A percentile compares a stretch with the other conserved stretches of the same genome.
phyloP scores from a whole-genome alignment of 345 rosid genomes.

The Lepidium africanum region DNA sequence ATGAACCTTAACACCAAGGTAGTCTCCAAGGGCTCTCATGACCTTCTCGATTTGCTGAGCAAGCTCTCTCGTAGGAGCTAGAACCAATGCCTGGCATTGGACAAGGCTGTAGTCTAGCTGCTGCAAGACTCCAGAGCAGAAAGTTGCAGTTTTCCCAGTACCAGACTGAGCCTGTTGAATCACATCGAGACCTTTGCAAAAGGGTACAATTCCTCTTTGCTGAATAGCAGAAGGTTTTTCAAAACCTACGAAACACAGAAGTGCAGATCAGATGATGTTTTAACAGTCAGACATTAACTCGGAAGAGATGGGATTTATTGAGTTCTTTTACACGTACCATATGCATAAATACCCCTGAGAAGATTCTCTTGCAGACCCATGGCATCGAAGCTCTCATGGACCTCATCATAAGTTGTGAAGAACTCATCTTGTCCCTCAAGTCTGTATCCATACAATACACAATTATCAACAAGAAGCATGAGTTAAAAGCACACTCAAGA shows the following conservation, averaged over 20 bases:
- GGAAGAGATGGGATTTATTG: neutral
- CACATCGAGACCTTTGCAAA: conserved; percentile 72
- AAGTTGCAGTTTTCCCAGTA: conserved; percentile 74
- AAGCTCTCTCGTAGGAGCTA: conserved; percentile 73
- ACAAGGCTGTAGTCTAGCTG: conserved; percentile 58
- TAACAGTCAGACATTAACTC: neutral
- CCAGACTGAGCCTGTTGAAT: conserved; percentile 80
- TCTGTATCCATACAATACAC: conserved; percentile 27
- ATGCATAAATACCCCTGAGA: conserved; percentile 77
- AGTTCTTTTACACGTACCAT: conserved; percentile 32
- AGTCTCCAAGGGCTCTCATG: conserved; percentile 80
- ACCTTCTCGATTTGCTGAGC: conserved; percentile 85
- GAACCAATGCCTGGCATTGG: conserved; percentile 67
- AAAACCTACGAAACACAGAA: conserved; percentile 33
- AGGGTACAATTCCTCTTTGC: conserved; percentile 77
- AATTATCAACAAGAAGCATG: neutral
- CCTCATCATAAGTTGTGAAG: conserved; percentile 67
- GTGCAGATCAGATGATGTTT: too few species aligned
- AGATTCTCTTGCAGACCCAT: conserved; percentile 86
- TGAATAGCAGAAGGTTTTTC: conserved; percentile 90
- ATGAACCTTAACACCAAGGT: conserved; percentile 74
- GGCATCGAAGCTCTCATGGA: conserved; percentile 57
- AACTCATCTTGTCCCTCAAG: conserved; percentile 57
- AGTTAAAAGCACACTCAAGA: neutral
- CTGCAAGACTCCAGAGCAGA: conserved; percentile 73